A percentile compares a stretch with the other conserved stretches of the same genome.
These are phyloP conservation scores for Leishmania mexicana DNA, from an alignment of 208 protist genomes.

Conservation along the genomic window DNA sequence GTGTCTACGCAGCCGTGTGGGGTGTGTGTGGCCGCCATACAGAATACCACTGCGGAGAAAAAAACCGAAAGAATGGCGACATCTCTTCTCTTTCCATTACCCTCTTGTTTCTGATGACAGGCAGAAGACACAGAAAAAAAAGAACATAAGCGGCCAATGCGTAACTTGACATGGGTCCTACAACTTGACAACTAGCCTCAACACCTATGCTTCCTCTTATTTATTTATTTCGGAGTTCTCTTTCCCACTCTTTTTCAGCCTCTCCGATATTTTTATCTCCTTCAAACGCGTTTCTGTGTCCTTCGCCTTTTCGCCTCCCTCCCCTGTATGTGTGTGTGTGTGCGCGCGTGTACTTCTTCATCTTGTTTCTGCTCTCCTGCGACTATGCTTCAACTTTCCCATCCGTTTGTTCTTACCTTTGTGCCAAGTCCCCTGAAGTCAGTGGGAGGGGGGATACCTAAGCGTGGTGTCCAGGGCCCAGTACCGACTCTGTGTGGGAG, in stretches of 20 bases:
- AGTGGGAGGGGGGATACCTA: background rate
- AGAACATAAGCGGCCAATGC: background rate
- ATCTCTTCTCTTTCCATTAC: background rate
- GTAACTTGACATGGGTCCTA: background rate
- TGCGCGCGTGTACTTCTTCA: slow-evolving; percentile 17
- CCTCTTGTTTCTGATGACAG: background rate
- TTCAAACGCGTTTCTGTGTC: background rate
- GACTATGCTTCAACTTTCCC: slow-evolving; percentile 14
- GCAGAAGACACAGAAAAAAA: background rate
- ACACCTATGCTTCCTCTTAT: slow-evolving; percentile 9
- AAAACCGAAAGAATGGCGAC: background rate
- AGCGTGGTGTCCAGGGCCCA: background rate
- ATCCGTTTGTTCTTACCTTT: background rate
- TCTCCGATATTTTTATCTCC: background rate
- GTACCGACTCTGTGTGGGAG: background rate
- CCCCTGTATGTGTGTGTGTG: slow-evolving; percentile 6
- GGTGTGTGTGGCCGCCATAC: background rate
- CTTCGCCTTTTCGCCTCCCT: background rate
- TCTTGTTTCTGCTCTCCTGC: slow-evolving; percentile 9
- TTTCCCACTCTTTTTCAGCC: background rate
- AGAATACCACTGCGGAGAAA: background rate
- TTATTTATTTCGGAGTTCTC: background rate
- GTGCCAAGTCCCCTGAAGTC: background rate
- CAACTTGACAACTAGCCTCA: slow-evolving; percentile 12
- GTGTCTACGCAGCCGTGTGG: background rate